A percentile compares a stretch with the other conserved stretches of the same genome.
phyloP scores from a whole-genome alignment of 2,329 filamentous ascomycete species.

The Tolypocladium tropicale region DNA sequence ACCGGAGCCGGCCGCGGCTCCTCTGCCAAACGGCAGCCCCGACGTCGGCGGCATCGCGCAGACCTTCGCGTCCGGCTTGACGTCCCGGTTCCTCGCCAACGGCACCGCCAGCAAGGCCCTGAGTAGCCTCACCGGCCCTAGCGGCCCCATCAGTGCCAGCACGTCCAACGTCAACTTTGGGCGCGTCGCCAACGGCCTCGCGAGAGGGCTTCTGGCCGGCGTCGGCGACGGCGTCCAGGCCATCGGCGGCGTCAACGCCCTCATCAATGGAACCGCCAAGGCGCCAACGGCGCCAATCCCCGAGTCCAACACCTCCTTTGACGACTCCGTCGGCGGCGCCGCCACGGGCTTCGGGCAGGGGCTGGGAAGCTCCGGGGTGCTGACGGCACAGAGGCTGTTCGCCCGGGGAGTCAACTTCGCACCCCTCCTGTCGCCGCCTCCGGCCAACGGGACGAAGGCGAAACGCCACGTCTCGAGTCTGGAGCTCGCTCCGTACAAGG shows the following conservation, averaged over 20 bases:
- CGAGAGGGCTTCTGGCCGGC: constrained; percentile 23
- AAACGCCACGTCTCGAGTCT: neutral
- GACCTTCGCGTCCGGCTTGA: neutral
- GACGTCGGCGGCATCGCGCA: constrained; percentile 3
- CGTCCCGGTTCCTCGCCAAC: neutral
- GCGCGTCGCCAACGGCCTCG: constrained; percentile 22
- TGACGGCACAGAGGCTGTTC: constrained; percentile 18
- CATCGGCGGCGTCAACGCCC: constrained; percentile 19
- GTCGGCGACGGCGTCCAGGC: constrained; percentile 20
- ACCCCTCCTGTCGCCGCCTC: neutral
- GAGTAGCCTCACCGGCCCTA: neutral
- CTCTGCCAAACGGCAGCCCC: neutral
- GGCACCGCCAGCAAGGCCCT: neutral
- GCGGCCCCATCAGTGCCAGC: neutral
- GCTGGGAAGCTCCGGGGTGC: constrained; percentile 20
- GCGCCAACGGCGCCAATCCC: constrained; percentile 7
- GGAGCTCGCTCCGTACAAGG: neutral
- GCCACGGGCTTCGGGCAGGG: constrained; percentile 24
- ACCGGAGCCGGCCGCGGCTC: neutral
- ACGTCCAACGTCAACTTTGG: constrained; percentile 9
- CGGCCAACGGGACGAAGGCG: neutral
- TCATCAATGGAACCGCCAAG: constrained; percentile 17
- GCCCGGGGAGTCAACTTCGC: constrained; percentile 6
- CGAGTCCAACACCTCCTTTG: constrained; percentile 16
- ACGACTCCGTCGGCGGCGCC: constrained; percentile 24